Percentiles rank a stretch among this genome's conserved stretches.
Conservation (phyloP, 306 rosid genomes). For the Cicer judaicum region DNA sequence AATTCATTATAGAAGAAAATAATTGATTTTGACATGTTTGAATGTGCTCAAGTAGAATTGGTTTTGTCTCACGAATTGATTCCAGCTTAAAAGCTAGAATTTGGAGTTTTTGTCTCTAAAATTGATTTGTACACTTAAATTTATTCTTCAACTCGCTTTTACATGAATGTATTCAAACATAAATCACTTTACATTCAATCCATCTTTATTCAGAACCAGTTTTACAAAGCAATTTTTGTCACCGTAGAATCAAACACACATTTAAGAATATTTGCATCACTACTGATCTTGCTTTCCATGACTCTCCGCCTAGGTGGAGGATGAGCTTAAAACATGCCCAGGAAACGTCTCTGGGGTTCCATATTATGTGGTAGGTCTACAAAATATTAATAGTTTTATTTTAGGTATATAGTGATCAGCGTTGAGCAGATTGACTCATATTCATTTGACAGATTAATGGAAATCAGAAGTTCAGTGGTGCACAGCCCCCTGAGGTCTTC, state of each 20-base stretch:
- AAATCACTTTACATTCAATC: too few relatives aligned
- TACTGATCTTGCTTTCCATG: conserved; percentile 44
- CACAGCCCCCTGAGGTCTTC: conserved; percentile 78
- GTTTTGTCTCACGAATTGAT: too few relatives aligned
- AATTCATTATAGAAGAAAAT: too few relatives aligned
- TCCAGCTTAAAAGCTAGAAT: too few relatives aligned
- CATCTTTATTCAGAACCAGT: too few relatives aligned
- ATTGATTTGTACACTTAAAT: too few relatives aligned
- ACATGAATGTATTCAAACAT: too few relatives aligned
- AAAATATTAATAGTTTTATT: conserved; percentile 19
- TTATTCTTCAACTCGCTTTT: too few relatives aligned
- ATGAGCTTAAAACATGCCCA: conserved; percentile 66
- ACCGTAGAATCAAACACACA: background rate
- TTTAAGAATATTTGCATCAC: background rate
- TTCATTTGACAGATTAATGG: conserved; percentile 74
- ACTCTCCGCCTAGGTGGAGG: conserved; percentile 61
- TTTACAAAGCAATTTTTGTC: too few relatives aligned
- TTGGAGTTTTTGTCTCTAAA: too few relatives aligned
- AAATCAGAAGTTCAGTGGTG: conserved; percentile 67
- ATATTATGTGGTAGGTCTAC: conserved; percentile 65
- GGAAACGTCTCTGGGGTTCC: conserved; percentile 76
- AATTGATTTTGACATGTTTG: too few relatives aligned
- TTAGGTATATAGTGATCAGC: background rate
- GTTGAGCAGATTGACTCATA: background rate
- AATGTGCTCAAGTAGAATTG: too few relatives aligned